Conservation (phyloP, 2,329 filamentous ascomycete species). For the Cytospora piceae region DNA sequence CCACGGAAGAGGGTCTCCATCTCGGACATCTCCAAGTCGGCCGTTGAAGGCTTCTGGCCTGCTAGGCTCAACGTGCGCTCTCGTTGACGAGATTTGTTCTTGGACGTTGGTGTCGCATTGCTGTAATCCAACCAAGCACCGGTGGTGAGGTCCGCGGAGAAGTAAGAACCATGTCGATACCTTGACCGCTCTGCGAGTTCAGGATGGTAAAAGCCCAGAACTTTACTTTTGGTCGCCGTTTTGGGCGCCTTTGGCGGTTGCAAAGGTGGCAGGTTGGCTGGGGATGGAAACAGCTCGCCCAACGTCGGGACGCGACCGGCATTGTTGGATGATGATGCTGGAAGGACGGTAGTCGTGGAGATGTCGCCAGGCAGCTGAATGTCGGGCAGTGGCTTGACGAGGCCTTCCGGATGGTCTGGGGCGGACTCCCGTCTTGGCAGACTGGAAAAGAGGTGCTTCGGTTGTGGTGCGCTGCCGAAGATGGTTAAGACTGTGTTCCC, state of each 20-base stretch:
- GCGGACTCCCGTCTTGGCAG: constrained; percentile 59
- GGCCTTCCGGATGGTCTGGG: constrained; percentile 33
- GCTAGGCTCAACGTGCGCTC: constrained; percentile 72
- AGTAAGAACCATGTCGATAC: constrained; percentile 63
- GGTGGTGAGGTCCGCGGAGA: constrained; percentile 65
- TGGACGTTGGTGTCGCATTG: constrained; percentile 61
- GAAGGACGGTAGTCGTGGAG: constrained; percentile 67
- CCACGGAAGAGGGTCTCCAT: constrained; percentile 76
- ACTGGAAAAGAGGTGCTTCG: constrained; percentile 85
- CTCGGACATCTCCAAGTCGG: constrained; percentile 64
- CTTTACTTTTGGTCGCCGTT: constrained; percentile 64
- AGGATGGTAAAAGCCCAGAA: constrained; percentile 43
- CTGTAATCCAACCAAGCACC: constrained; percentile 74
- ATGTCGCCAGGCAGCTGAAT: constrained; percentile 75
- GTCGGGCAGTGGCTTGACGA: constrained; percentile 59
- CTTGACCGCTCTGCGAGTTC: constrained; percentile 55
- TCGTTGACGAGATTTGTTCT: constrained; percentile 65
- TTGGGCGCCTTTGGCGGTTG: constrained; percentile 75
- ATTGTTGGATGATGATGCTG: constrained; percentile 51
- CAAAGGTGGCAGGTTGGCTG: constrained; percentile 65
- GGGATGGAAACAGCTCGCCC: constrained; percentile 74
- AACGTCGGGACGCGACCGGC: constrained; percentile 62
- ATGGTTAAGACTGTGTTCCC: constrained; percentile 72
- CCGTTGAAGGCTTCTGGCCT: constrained; percentile 59
- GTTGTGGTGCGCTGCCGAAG: constrained; percentile 72